A percentile compares a stretch with the other conserved stretches of the same genome.
phyloP scores from a whole-genome alignment of 2,329 filamentous ascomycete genomes.

The Didymella sp. region DNA sequence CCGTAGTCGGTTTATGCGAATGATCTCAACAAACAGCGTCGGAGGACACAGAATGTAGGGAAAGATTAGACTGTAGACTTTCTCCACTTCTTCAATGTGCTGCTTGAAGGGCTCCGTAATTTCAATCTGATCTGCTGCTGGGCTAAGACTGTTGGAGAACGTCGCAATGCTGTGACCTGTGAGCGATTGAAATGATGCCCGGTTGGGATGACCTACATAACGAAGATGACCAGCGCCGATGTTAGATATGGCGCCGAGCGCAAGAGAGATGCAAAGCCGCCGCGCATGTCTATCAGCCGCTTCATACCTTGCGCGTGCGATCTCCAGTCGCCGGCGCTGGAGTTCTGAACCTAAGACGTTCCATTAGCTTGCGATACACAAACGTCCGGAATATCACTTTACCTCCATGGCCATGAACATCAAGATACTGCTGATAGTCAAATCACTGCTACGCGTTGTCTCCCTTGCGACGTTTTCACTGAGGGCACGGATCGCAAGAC shows the following conservation, averaged over 20 bases:
- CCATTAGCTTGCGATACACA: not conserved
- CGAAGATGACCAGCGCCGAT: slow-evolving; percentile 32
- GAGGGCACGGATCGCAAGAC: slow-evolving; percentile 37
- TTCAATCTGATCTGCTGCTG: slow-evolving; percentile 34
- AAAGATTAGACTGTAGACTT: slow-evolving; percentile 38
- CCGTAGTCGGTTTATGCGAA: slow-evolving; percentile 37
- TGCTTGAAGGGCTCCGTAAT: slow-evolving; percentile 22
- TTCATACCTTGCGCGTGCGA: slow-evolving; percentile 38
- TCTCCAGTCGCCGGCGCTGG: slow-evolving; percentile 33
- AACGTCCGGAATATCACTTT: not conserved
- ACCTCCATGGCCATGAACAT: slow-evolving; percentile 43
- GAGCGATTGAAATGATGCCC: not conserved
- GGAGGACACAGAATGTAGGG: slow-evolving; percentile 39
- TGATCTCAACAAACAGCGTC: slow-evolving; percentile 31
- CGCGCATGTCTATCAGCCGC: slow-evolving; percentile 38
- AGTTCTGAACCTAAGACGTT: slow-evolving; percentile 34
- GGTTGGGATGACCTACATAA: slow-evolving; percentile 28
- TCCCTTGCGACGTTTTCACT: slow-evolving; percentile 33
- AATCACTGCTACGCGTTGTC: slow-evolving; percentile 33
- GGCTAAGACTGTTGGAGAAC: slow-evolving; percentile 38
- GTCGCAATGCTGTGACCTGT: slow-evolving; percentile 28
- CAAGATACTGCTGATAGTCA: slow-evolving; percentile 38
- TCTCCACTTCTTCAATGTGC: slow-evolving; percentile 25
- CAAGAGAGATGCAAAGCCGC: slow-evolving; percentile 32
- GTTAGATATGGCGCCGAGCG: slow-evolving; percentile 27